Evolutionary conservation across 805 yeast genomes (phyloP), one percentile per base, ranked within the genome.

Genomic region (Saccharomycopsis fodiens): DNA sequence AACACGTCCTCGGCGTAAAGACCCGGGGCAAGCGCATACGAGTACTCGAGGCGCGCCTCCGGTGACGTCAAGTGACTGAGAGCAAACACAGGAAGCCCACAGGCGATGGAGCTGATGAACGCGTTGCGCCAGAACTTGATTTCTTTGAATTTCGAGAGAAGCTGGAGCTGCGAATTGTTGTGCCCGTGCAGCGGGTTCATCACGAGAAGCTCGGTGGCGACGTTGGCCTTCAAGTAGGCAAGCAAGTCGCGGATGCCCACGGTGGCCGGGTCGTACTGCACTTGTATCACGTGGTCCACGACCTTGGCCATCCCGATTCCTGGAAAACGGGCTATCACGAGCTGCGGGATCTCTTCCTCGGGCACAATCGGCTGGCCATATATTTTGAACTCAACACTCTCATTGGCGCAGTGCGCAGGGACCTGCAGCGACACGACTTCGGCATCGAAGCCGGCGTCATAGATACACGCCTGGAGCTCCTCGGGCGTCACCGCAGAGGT

Each of bases 361-460:
- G 19, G 20, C 8, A 32, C 40, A 6, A 6, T 7, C 40, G 22
- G 10, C 4, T 6, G 27, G 8, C 50, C 50, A 15, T 46, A 46
- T 29, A 34, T 31, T 23, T 42, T 41, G 22, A 45, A 34, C 31
- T 29, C 45, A 6, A 39, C 20, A 4, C 16, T 3, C 3, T 36
- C 27, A 5, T 7, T 13, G 6, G 22, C 7, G n/a, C 15, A 10
- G 7, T 17, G 15, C 10, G 19, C 5, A 15, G 40, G 27, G 7
- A 6, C 22, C 7, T 13, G 30, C 7, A n/a, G 10, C 7, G 40
- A 55, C 3, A 63, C 27, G 4, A 65, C 39, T 2, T 51, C 51
- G 6, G 78, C 78, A 38, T 78, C 88, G 57, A 83, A 85, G 4
- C 95, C 95, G 51, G 82, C 75, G 55, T 82, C 84, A 50, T 86